Percentiles rank a stretch among this genome's conserved stretches.
Evolutionary conservation across 257 asterid species (phyloP).

Genomic region (Forsythia suspensa): DNA sequence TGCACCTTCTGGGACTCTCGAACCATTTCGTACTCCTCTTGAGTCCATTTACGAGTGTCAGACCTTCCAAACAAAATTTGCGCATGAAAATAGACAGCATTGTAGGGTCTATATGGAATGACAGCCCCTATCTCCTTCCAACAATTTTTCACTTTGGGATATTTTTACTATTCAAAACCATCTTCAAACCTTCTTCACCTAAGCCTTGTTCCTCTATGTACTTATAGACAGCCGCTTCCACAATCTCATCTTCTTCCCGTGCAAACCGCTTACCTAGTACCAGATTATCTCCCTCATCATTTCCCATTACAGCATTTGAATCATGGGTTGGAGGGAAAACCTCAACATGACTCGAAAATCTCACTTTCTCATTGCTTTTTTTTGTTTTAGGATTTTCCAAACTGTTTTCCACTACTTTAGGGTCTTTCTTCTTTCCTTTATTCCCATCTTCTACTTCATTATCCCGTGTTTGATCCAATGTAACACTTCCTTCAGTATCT

Average conservation of each 20-base stretch:
- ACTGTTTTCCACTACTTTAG: neutral
- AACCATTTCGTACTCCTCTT: conserved; percentile 42
- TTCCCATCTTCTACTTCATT: conserved; percentile 7
- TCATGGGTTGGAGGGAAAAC: neutral
- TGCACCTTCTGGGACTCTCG: conserved; percentile 29
- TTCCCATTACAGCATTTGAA: conserved; percentile 23
- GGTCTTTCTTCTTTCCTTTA: conserved; percentile 27
- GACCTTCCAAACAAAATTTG: conserved; percentile 46
- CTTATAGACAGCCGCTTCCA: conserved; percentile 39
- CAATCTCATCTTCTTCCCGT: conserved; percentile 40
- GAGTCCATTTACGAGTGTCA: conserved; percentile 41
- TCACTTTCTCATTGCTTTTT: neutral
- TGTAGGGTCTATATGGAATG: conserved; percentile 46
- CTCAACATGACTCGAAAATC: neutral
- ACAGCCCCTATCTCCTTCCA: conserved; percentile 47
- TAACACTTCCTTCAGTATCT: conserved; percentile 12
- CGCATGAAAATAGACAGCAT: conserved; percentile 38
- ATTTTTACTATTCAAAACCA: conserved; percentile 35
- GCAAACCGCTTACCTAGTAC: conserved; percentile 52
- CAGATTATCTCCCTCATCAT: conserved; percentile 24
- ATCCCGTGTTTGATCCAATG: conserved; percentile 10
- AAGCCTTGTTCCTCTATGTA: conserved; percentile 36
- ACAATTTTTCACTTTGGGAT: conserved; percentile 39
- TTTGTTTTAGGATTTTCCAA: neutral
- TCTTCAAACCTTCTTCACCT: conserved; percentile 49